Evolutionary conservation across 495 filamentous ascomycete genomes (phyloP).

Genomic region (Hypoxylon intermedium): DNA sequence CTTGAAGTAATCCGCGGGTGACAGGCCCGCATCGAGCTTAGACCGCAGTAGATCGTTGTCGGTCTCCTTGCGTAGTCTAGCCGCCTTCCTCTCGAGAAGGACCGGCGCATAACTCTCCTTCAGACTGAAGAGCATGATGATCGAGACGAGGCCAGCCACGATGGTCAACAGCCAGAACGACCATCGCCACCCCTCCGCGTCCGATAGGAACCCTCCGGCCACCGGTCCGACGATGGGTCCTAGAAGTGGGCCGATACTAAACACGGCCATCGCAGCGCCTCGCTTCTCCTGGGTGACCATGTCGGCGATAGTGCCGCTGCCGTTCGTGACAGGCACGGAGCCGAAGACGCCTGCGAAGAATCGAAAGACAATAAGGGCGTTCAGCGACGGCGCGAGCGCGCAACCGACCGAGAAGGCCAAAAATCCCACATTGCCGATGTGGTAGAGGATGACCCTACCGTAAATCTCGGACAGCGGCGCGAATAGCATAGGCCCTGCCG

Average conservation of each 20-base stretch:
- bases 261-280: constrained; percentile 61
- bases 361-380: constrained; percentile 60
- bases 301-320: constrained; percentile 66
- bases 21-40: constrained; percentile 58
- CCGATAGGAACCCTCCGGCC: constrained; percentile 55
- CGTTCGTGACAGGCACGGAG: constrained; percentile 60
- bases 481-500: constrained; percentile 68
- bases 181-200: constrained; percentile 62
- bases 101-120: constrained; percentile 49
- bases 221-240: constrained; percentile 64
- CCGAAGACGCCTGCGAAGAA: constrained; percentile 69
- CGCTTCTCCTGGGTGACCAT: constrained; percentile 60
- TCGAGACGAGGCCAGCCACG: constrained; percentile 44
- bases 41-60: constrained; percentile 55
- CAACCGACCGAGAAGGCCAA: constrained; percentile 66
- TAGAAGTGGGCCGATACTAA: constrained; percentile 59
- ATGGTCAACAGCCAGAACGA: constrained; percentile 65
- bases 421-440: constrained; percentile 69
- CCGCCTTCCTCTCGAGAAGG: constrained; percentile 43
- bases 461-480: constrained; percentile 79
- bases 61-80: constrained; percentile 50
- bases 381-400: constrained; percentile 52
- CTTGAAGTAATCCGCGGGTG: constrained; percentile 54
- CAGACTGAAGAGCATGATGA: constrained; percentile 53
- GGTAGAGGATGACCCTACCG: constrained; percentile 68